Base-by-base conservation (phyloP, 192 early-diverging fungal genomes). In the Pilaira anomala region DNA sequence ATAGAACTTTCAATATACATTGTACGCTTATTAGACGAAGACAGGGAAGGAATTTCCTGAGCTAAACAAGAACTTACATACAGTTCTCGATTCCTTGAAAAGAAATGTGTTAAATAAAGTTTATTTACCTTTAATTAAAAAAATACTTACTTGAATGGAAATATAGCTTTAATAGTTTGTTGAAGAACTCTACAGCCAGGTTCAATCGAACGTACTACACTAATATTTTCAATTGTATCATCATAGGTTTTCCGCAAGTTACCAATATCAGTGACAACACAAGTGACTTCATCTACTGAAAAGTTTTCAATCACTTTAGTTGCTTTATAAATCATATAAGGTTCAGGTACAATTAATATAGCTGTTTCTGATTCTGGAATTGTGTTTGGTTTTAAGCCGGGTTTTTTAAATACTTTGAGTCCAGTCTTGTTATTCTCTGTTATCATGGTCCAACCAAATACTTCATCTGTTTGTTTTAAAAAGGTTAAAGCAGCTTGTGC, bases 231-330 rank as follows among this genome's bases (percentile, higher is more conserved):
- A 41, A 77, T 65, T 0, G 76, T 42, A 46, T 73, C 67, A 40
- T 79, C 75, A 9, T 70, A 76, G 60, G 58, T 55, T n/a, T 62
- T 40, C 25, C 77, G 69, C n/a, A 71, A 60, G 14, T 51, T 14
- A 3, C 71, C 75, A 22, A 68, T 54, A n/a, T 74, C 73, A 11
- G 73, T 71, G 2, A 82, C 70, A 11, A 82, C 75, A 0, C 77
- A 71, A 3, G 75, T 67, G 25, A 82, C 74, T 56, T 82, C 80
- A 29, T 78, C 80, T n/a, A 77, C 50, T 2, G 80, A 82, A 24
- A 75, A 82, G 7, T 69, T 69, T 33, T 82, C 80, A 7, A 82
- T 78, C n/a, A 82, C 80, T 40, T 79, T 82, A 21, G 74, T 69
- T 6, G 70, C 76, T 59, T 78, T 76, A 21, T 77, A 74, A 19